A percentile compares a stretch with the other conserved stretches of the same genome.
Conservation (phyloP, 768 basidiomycete species). For the Xerocomellus amylosporus region DNA sequence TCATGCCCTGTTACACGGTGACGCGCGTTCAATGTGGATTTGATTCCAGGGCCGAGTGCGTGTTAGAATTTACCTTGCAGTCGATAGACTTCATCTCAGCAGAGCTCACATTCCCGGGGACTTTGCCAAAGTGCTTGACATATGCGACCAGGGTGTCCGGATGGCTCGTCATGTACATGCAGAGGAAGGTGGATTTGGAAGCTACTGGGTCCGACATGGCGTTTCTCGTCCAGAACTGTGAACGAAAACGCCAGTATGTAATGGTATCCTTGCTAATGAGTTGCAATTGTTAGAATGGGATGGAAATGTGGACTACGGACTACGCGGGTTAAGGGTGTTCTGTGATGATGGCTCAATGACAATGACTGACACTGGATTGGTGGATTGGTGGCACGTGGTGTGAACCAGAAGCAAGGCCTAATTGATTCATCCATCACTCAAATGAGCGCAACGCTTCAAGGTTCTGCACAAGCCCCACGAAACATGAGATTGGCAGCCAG, state of each 20-base stretch:
- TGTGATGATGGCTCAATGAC: too few species aligned
- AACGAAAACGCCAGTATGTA: neutral
- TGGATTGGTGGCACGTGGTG: too few species aligned
- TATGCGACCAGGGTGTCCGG: slow-evolving; percentile 84
- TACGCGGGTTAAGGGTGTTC: too few species aligned
- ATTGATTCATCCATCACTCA: too few species aligned
- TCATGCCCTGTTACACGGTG: slow-evolving; percentile 54
- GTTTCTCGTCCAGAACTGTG: neutral
- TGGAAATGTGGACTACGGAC: neutral
- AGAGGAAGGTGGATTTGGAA: slow-evolving; percentile 69
- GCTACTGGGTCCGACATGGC: slow-evolving; percentile 70
- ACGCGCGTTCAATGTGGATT: neutral
- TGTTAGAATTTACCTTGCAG: slow-evolving; percentile 46
- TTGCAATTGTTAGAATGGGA: neutral
- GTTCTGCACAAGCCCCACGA: too few species aligned
- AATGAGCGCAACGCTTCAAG: too few species aligned
- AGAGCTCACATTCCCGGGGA: slow-evolving; percentile 49
- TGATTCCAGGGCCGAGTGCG: neutral
- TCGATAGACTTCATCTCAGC: slow-evolving; percentile 73
- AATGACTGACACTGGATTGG: too few species aligned
- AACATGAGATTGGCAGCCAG: too few species aligned
- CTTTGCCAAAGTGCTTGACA: slow-evolving; percentile 71
- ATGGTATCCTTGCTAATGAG: neutral
- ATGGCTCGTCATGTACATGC: slow-evolving; percentile 83
- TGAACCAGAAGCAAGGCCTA: too few species aligned